A percentile compares a stretch with the other conserved stretches of the same genome.
phyloP scores from a whole-genome alignment of 805 yeast genomes.

The Groenewaldozyma salmanticensis region DNA sequence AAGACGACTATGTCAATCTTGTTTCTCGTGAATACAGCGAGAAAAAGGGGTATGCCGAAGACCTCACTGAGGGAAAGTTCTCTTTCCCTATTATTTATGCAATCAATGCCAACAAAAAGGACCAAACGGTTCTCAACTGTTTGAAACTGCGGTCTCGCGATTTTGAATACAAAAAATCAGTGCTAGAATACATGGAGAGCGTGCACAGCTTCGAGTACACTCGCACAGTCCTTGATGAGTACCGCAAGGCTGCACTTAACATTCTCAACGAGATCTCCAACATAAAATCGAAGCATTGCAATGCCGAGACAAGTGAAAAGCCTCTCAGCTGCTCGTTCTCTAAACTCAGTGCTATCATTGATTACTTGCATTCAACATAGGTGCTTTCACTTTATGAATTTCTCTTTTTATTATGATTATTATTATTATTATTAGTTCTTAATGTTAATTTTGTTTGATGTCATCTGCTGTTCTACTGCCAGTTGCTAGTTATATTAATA shows the following conservation, averaged over 20 bases:
- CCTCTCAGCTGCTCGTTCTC: constrained; percentile 6
- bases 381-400: too few relatives aligned
- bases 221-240: constrained; percentile 21
- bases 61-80: constrained; percentile 79
- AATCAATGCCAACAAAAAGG: constrained; percentile 29
- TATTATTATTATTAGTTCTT: background rate
- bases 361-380: constrained; percentile 4
- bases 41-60: constrained; percentile 76
- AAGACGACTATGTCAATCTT: constrained; percentile 76
- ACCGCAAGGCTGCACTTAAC: constrained; percentile 20
- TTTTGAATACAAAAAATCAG: constrained; percentile 38
- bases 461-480: too few relatives aligned
- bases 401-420: background rate
- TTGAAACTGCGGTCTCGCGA: constrained; percentile 45
- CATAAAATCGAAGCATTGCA: too few relatives aligned
- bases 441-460: background rate
- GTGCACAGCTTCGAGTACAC: constrained; percentile 36
- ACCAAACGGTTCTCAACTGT: constrained; percentile 39
- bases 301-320: too few relatives aligned
- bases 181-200: constrained; percentile 38
- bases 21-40: constrained; percentile 39
- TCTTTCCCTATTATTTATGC: constrained; percentile 79
- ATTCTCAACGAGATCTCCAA: constrained; percentile 13
- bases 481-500: too few relatives aligned
- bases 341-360: constrained; percentile 10